Evolutionary conservation across 345 rosid genomes (phyloP), one percentile per base, ranked within the genome.

Genomic region (Tarenaya hassleriana): DNA sequence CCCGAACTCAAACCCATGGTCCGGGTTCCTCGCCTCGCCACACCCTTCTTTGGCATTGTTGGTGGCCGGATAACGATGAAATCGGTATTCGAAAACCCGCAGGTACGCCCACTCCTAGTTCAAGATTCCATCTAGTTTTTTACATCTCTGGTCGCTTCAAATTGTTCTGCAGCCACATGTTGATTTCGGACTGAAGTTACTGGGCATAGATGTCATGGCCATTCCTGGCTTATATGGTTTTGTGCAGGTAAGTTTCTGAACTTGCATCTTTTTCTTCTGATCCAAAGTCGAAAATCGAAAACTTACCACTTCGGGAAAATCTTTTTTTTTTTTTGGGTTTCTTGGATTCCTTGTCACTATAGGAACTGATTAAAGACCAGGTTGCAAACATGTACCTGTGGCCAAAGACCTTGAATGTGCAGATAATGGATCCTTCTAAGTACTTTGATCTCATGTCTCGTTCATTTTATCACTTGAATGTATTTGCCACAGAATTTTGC

Each of bases 331-430:
- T n/a, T n/a, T n/a, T n/a, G n/a, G n/a, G 12, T 19, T 40, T 38
- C 45, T 12, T 63, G 39, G 16, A 0, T 31, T 47, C 31, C 0
- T 8, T 34, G 16, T 56, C 55, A 9, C 16, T 75, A 38, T 82
- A 92, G 98, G 97, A 88, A 56, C 73, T 80, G 18, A 88, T 92
- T 52, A 88, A 83, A 69, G 98, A 88, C 40, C 97, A 92, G 72
- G 88, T 85, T 60, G 94, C 87, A 44, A 88, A 80, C 60, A 81
- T 92, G 98, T 92, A 88, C 68, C 64, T 92, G 11, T 92, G 98
- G 98, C 98, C 98, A 47, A 88, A 83, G 77, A 71, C 81, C 53
- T 63, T 92, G 21, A 82, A 86, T 76, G 83, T 92, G 34, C 75
- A 68, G 42, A 72, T 92, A 53, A 54, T 88, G 80, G 97, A 92